Base-by-base conservation (phyloP, 805 yeast species). In the Dipodascus geniculatus region DNA sequence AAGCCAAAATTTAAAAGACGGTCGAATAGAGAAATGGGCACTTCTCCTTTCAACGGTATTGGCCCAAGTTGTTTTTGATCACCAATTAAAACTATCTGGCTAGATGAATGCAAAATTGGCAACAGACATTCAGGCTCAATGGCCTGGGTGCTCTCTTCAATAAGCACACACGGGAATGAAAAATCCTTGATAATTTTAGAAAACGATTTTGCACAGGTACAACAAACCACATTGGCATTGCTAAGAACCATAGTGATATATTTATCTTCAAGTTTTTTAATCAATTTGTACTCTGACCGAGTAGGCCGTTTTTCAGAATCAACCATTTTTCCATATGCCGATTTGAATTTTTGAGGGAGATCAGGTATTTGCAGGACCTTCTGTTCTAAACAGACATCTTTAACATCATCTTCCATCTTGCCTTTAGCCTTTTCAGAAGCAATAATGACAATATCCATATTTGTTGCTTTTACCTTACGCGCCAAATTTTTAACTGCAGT, bases 1-100 rank as follows among this genome's bases (percentile, higher is more conserved):
- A 87, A 89, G 2, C 96, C 96, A 56, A 88, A 75, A 14, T 82
- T 73, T 42, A 90, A 82, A 56, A 90, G 72, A 60, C 98, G 78
- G 68, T 91, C 96, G 68, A 90, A 91, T 53, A 90, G 71, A 0
- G 96, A 88, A n/a, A n/a, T n/a, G n/a, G n/a, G n/a, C n/a, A n/a
- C n/a, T n/a, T 65, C 87, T 28, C 33, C 33, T 28, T 28, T 6
- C 6, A 28, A 28, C 11, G 6, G 33, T 22, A 89, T 95, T 0
- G 98, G 97, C 1, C 97, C 96, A 59, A 90, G 73, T 71, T 90
- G 98, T 70, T 88, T 90, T 68, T 91, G 97, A 67, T 90, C 98
- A 63, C 98, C 98, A 42, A 89, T 96, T 35, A 90, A 71, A 48
- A 90, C 79, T 3, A 89, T 87, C 65, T 90, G 96, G 63, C 83